Evolutionary conservation across 257 asterid genomes (phyloP), one percentile per base, ranked within the genome.

Genomic region (Penstemon eatonii): DNA sequence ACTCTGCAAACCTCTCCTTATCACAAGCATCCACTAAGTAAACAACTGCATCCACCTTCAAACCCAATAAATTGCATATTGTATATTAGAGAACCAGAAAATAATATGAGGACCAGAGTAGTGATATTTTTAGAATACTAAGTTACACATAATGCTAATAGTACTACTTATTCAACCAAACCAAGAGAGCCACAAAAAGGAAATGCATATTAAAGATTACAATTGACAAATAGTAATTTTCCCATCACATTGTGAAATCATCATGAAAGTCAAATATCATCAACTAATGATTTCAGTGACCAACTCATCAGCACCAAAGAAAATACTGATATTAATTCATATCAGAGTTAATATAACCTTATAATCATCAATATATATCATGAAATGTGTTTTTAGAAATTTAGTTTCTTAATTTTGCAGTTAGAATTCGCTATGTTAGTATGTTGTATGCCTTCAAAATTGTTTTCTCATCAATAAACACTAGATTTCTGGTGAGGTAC

Each of bases 1-100:
- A 87, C 74, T 89, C 96, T 0, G 95, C 90, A 44, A 89, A 85
- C 72, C 96, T 79, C 72, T 87, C 96, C 77, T 81, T 87, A 75
- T 89, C 96, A 56, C 78, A 87, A 37, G 96, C 83, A 70, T 87
- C 96, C 77, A 89, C 95, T 41, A 87, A 74, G 77, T 89, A 89
- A 51, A 89, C 83, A 44, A 89, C 96, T 5, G 95, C 92, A 76
- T 89, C 96, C 81, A 89, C 96, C 95, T 89, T 75, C 72, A 75
- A 38, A 40, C 38, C 56, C 60, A 77, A 73, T 5, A 55, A 57
- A 10, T 38, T 36, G 4, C 61, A 65, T 10, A 60, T 68, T 37
- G 69, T 18, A 46, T 37, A 33, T 57, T 13, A 56, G 60, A 49
- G 47, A 63, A 56, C 59, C 44, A 15, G 18, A 15, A 15, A 15